Percentiles rank a stretch among this genome's conserved stretches.
Conservation (phyloP, 2,329 filamentous ascomycete genomes). For the Colletotrichum simmondsii region DNA sequence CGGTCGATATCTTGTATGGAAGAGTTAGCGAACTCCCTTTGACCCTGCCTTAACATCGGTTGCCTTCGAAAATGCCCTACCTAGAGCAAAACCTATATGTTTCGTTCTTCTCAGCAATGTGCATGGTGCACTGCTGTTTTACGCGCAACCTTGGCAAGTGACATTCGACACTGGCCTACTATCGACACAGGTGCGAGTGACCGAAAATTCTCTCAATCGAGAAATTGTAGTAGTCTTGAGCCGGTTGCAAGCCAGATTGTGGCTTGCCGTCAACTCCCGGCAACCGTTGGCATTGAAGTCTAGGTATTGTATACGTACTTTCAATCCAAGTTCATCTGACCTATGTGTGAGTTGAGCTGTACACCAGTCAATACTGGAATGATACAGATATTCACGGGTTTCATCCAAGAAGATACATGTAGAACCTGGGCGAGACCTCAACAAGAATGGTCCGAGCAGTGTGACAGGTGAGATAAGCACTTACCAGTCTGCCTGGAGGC, state of each 20-base stretch:
- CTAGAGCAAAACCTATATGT: not conserved
- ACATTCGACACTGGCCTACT: no score
- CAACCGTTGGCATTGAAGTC: not conserved
- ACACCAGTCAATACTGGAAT: not conserved
- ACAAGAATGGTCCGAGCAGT: not conserved
- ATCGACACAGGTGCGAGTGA: no score
- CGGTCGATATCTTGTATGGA: not conserved
- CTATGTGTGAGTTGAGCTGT: not conserved
- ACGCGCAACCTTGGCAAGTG: no score
- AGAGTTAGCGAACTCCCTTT: not conserved
- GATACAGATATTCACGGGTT: not conserved
- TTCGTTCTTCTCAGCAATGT: not conserved
- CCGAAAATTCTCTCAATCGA: not conserved
- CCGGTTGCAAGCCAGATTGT: no score
- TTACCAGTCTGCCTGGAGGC: conserved; percentile 35
- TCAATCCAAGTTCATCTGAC: not conserved
- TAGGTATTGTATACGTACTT: not conserved
- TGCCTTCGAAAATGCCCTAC: not conserved
- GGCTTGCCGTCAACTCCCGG: no score
- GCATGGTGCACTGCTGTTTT: no score
- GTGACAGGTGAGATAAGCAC: not conserved
- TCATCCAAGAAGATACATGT: conserved; percentile 22
- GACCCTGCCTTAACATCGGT: not conserved
- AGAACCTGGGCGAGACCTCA: conserved; percentile 19
- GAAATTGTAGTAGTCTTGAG: not conserved